phyloP scores from a whole-genome alignment of 257 asterid species.

The Ehretia macrophylla region DNA sequence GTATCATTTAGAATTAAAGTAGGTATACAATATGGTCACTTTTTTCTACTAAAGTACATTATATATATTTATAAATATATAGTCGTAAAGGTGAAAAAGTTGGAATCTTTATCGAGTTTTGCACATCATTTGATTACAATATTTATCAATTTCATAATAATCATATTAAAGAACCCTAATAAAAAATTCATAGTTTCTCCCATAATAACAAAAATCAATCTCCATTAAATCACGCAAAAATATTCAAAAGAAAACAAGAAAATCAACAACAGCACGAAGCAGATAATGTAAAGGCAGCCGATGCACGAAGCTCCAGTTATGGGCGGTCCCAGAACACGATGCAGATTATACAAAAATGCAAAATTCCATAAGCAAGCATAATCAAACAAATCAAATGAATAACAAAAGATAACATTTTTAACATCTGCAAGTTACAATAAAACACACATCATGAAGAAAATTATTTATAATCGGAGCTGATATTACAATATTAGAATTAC shows the following conservation, averaged over 20 bases:
- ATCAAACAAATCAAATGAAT: background rate
- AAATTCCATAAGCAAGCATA: background rate
- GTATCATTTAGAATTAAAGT: too few relatives aligned
- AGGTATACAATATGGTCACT: too few relatives aligned
- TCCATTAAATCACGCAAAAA: background rate
- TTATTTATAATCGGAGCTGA: background rate
- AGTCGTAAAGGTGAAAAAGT: background rate
- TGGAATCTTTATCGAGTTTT: constrained; percentile 1
- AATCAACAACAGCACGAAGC: background rate
- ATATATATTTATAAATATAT: too few relatives aligned
- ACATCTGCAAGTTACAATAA: background rate
- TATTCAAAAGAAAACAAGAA: background rate
- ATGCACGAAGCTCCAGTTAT: too few relatives aligned
- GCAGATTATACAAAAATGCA: background rate
- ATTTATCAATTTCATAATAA: too few relatives aligned
- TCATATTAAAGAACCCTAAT: background rate
- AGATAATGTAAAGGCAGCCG: too few relatives aligned
- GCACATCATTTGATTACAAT: background rate
- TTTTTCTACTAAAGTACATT: too few relatives aligned
- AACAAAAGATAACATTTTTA: background rate
- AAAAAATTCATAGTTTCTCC: background rate
- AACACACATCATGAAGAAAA: constrained; percentile 1
- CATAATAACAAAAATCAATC: too few relatives aligned
- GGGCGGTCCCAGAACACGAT: too few relatives aligned
- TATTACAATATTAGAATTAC: background rate